Evolutionary conservation across 2,329 filamentous ascomycete species (phyloP).

Genomic region (Bretziella fagacearum): DNA sequence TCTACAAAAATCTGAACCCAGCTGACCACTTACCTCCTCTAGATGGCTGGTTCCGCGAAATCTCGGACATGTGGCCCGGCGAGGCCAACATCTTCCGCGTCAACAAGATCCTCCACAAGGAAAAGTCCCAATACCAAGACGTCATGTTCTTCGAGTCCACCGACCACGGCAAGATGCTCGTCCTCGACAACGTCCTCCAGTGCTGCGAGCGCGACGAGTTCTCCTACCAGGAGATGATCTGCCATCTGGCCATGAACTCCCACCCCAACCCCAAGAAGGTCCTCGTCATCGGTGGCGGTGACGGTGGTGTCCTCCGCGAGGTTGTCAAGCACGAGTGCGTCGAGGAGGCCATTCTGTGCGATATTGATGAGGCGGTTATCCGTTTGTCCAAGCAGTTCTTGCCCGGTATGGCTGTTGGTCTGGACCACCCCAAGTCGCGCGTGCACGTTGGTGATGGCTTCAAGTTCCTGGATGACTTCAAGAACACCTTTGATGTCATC

Average conservation of each 20-base stretch:
- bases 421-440: slow-evolving; percentile 84
- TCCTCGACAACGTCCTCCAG: slow-evolving; percentile 98
- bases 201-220: slow-evolving; percentile 98
- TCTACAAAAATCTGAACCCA: background rate
- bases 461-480: slow-evolving; percentile 93
- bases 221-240: slow-evolving; percentile 99
- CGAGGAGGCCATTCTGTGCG: slow-evolving; percentile 89
- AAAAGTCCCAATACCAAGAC: slow-evolving; percentile 98
- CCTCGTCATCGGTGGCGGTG: slow-evolving; percentile 92
- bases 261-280: slow-evolving; percentile 98
- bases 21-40: slow-evolving; percentile 13
- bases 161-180: slow-evolving; percentile 88
- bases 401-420: slow-evolving; percentile 81
- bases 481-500: slow-evolving; percentile 97
- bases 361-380: slow-evolving; percentile 98
- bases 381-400: slow-evolving; percentile 97
- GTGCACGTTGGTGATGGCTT: slow-evolving; percentile 93
- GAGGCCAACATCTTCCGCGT: slow-evolving; percentile 98
- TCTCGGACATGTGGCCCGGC: slow-evolving; percentile 97
- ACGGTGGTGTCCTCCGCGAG: slow-evolving; percentile 93
- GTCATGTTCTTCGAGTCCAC: slow-evolving; percentile 97
- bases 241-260: slow-evolving; percentile 93
- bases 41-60: slow-evolving; percentile 99
- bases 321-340: slow-evolving; percentile 97
- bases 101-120: slow-evolving; percentile 95